A percentile compares a stretch with the other conserved stretches of the same genome.
phyloP scores from a whole-genome alignment of 148 eudicot species.

The Chenopodium album region DNA sequence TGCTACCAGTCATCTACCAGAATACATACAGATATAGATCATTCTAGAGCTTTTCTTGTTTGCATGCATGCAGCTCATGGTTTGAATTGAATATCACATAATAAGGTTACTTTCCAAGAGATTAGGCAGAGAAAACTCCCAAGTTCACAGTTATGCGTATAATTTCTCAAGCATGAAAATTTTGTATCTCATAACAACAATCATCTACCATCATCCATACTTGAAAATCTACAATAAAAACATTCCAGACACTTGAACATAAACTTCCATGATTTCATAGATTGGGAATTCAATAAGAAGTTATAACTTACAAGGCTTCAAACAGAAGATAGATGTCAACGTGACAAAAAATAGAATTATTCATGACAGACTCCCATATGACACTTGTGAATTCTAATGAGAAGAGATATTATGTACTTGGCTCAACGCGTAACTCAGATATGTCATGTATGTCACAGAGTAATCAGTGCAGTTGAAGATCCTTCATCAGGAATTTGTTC shows the following conservation, averaged over 20 bases:
- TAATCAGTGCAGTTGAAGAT: conserved; percentile 28
- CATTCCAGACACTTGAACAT: background rate
- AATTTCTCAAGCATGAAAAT: too few species aligned
- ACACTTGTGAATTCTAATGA: conserved; percentile 11
- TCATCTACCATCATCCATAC: background rate
- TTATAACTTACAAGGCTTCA: background rate
- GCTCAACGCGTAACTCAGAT: background rate
- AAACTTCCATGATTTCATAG: conserved; percentile 14
- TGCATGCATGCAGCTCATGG: background rate
- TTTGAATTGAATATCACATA: background rate
- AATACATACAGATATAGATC: background rate
- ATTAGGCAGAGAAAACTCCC: background rate
- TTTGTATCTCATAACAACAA: too few species aligned
- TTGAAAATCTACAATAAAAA: conserved; percentile 2
- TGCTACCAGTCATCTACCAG: background rate
- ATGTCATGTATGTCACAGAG: conserved; percentile 22
- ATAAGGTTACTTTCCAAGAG: background rate
- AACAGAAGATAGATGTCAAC: conserved; percentile 1
- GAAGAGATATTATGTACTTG: conserved; percentile 33
- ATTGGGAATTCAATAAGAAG: background rate
- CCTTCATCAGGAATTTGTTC: conserved; percentile 30
- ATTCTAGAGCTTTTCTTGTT: conserved; percentile 6
- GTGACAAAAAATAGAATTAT: background rate
- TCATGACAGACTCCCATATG: conserved; percentile 8
- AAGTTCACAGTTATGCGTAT: too few species aligned